Evolutionary conservation across 129 eudicot genomes (phyloP).

Genomic region (Helianthus tuberosus): DNA sequence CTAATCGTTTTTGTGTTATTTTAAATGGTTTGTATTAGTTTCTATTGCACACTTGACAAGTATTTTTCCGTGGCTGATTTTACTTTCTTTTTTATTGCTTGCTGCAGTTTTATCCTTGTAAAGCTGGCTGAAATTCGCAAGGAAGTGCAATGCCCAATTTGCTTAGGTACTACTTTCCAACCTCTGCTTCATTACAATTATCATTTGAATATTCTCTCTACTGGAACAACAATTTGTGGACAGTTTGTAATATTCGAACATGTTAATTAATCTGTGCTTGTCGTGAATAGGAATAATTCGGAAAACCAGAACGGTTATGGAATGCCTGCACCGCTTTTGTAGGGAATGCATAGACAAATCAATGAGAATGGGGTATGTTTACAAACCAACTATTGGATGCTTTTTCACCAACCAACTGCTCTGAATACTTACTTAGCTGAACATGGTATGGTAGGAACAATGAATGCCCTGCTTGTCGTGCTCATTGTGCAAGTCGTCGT

Average conservation of each 20-base stretch:
- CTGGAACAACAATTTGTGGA: too few relatives aligned
- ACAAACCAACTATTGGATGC: constrained; percentile 6
- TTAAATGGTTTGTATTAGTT: too few relatives aligned
- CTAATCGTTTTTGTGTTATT: too few relatives aligned
- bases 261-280: neutral
- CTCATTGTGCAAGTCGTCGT: constrained; percentile 74
- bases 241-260: too few relatives aligned
- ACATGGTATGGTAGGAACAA: constrained; percentile 47
- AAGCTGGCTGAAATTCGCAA: constrained; percentile 75
- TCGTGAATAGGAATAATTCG: constrained; percentile 68
- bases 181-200: constrained; percentile 3
- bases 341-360: constrained; percentile 97
- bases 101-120: constrained; percentile 56
- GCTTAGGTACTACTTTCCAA: constrained; percentile 47
- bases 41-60: neutral
- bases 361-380: constrained; percentile 83
- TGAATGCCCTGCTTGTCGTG: constrained; percentile 78
- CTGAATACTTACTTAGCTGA: neutral
- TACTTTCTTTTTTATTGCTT: constrained; percentile 9
- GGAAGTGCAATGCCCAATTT: constrained; percentile 95
- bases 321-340: constrained; percentile 97
- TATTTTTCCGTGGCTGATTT: constrained; percentile 10
- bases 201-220: too few relatives aligned
- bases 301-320: constrained; percentile 97
- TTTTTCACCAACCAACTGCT: neutral